A percentile compares a stretch with the other conserved stretches of the same genome.
Conservation (phyloP, 164 flowering plant genomes). For the Malania oleifera region DNA sequence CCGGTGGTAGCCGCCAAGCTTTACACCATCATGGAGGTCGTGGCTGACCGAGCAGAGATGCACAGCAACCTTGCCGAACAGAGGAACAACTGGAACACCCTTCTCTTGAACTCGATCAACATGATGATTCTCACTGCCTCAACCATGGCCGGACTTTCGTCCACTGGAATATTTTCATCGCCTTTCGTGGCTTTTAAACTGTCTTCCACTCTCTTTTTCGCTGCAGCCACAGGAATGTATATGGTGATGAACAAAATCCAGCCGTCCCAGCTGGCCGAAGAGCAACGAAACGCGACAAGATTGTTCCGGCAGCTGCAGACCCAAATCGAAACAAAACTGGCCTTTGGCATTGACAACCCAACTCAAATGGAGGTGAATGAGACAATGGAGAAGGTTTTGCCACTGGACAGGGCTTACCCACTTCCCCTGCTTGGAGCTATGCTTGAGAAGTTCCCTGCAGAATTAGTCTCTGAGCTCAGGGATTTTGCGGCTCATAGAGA, state of each 20-base stretch:
- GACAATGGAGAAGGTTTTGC: slow-evolving; percentile 21
- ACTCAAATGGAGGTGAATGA: no score
- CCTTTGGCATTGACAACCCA: no score
- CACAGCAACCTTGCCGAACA: slow-evolving; percentile 51
- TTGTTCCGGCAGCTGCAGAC: slow-evolving; percentile 17
- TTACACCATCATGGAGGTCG: slow-evolving; percentile 43
- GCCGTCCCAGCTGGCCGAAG: slow-evolving; percentile 41
- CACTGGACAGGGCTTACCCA: slow-evolving; percentile 36
- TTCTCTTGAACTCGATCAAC: slow-evolving; percentile 47
- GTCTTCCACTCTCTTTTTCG: slow-evolving; percentile 27
- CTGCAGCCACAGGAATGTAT: slow-evolving; percentile 32
- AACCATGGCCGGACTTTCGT: slow-evolving; percentile 26
- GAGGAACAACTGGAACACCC: slow-evolving; percentile 47
- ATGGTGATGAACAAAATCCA: slow-evolving; percentile 38
- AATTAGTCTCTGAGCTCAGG: slow-evolving; percentile 25
- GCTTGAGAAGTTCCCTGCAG: slow-evolving; percentile 34
- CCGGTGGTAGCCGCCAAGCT: slow-evolving; percentile 24
- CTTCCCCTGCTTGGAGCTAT: slow-evolving; percentile 35
- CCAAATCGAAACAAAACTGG: no score
- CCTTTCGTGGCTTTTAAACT: slow-evolving; percentile 25
- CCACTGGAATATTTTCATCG: background rate
- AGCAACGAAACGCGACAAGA: slow-evolving; percentile 31
- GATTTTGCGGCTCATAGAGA: slow-evolving; percentile 22
- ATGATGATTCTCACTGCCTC: slow-evolving; percentile 49
- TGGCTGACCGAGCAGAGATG: slow-evolving; percentile 53